Base-by-base conservation (phyloP, 352 stramenopile genomes). In the Elongisporangium anandrum region DNA sequence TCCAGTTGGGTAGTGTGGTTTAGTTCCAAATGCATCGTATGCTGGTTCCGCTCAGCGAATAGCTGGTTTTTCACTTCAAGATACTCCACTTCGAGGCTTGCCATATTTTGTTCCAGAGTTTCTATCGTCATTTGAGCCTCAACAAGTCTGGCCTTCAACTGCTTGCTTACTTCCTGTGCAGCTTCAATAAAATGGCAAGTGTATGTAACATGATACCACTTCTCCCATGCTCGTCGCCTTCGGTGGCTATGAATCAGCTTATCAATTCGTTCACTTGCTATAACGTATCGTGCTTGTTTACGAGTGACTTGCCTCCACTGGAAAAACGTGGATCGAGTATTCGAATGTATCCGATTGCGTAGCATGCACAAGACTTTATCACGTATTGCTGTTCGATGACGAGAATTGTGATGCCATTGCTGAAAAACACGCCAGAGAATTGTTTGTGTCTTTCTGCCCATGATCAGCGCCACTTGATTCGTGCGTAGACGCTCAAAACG, bases 381-480 rank as follows among this genome's bases (percentile, higher is more conserved):
- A 15, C 29, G 29, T 41, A 41, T 41, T 41, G 6, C 5, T 15
- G 29, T 8, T 41, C 13, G 29, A 15, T 41, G 29, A 41, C 5
- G 29, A 41, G 29, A 41, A 41, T 41, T 41, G 29, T 8, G 29
- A 15, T 8, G 29, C 29, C 29, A 41, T 41, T 41, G 29, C 29
- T 41, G 29, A 13, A 41, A 41, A 15, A 41, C 9, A 41, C 29
- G 29, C 29, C 29, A 41, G 29, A 41, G 29, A 41, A 41, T 4
- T 41, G 29, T 41, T 41, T 41, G 5, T 21, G 13, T 54, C 26
- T 38, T 24, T 38, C 22, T 54, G 59, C 54, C 60, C 63, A n/a
- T 23, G 5, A 41, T 8, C 29, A 41, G 29, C 5, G 29, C 29
- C 9, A 41, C 29, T 41, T 41, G 29, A 15, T 41, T 41, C 29